These are phyloP conservation scores for Odontarrhena argentea DNA, from an alignment of 345 rosid species.

Conservation along the genomic window DNA sequence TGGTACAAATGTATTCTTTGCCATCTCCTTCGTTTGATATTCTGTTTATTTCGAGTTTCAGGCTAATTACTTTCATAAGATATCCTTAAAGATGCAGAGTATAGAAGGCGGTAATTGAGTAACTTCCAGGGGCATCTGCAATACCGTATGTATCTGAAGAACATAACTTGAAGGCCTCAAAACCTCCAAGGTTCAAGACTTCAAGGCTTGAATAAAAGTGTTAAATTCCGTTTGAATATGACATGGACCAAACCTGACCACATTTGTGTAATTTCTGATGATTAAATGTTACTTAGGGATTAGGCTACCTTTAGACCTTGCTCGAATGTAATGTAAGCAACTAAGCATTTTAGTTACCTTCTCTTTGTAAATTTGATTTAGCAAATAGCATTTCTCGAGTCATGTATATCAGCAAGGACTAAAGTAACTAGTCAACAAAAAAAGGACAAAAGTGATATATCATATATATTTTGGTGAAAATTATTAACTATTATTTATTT, in stretches of 20 bases:
- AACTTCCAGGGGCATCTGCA: not conserved
- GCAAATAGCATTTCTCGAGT: too few species aligned
- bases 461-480: too few species aligned
- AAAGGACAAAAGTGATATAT: too few species aligned
- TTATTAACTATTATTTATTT: too few species aligned
- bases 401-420: too few species aligned
- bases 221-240: not conserved
- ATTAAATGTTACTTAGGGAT: not conserved
- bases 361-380: too few species aligned
- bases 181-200: constrained; percentile 2
- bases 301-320: not conserved
- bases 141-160: not conserved
- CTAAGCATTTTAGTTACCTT: too few species aligned
- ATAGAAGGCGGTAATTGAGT: constrained; percentile 43
- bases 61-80: constrained; percentile 69
- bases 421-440: too few species aligned
- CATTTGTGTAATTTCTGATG: not conserved
- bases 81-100: constrained; percentile 73
- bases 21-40: not conserved
- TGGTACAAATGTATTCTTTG: not conserved
- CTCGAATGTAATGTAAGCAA: not conserved
- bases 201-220: not conserved
- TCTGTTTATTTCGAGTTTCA: constrained; percentile 37
- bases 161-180: not conserved
- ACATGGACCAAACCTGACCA: constrained; percentile 3